A percentile compares a stretch with the other conserved stretches of the same genome.
phyloP scores from a whole-genome alignment of 2,329 filamentous ascomycete species.

The Diaporthe longicolla region DNA sequence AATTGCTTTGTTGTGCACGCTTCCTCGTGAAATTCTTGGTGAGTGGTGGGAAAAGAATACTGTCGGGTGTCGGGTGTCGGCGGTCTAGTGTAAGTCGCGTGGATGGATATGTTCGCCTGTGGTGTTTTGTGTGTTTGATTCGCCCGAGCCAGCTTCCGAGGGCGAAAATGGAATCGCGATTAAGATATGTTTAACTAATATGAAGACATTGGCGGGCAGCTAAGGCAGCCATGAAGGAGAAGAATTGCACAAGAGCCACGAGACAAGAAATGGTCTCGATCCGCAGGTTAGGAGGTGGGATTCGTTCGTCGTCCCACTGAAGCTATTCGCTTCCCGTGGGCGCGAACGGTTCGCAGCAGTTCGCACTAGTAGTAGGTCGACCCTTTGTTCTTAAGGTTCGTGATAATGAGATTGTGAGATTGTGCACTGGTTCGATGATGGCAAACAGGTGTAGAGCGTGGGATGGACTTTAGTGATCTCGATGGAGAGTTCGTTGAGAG shows the following conservation, averaged over 20 bases:
- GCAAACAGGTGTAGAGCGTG: slow-evolving; percentile 13
- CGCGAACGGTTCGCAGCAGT: slow-evolving; percentile 41
- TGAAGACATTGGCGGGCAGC: slow-evolving; percentile 26
- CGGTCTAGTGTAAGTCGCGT: slow-evolving; percentile 5
- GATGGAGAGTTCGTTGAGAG: slow-evolving; percentile 40
- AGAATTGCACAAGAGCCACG: slow-evolving; percentile 32
- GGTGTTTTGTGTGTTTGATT: background rate
- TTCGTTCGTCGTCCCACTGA: slow-evolving; percentile 41
- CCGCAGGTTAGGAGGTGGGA: slow-evolving; percentile 38
- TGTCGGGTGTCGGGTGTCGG: background rate
- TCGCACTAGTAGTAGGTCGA: slow-evolving; percentile 23
- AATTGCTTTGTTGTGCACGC: slow-evolving; percentile 27
- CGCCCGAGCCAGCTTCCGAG: slow-evolving; percentile 37
- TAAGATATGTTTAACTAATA: slow-evolving; percentile 33
- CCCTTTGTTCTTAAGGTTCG: slow-evolving; percentile 32
- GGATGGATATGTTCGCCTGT: background rate
- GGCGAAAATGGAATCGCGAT: slow-evolving; percentile 34
- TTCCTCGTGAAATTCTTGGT: background rate
- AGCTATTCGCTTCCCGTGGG: slow-evolving; percentile 43
- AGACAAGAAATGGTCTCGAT: slow-evolving; percentile 30
- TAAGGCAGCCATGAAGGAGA: slow-evolving; percentile 36
- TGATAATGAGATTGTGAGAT: slow-evolving; percentile 34
- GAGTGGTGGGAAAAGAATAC: too few relatives aligned
- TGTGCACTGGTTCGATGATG: background rate
- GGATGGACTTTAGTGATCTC: slow-evolving; percentile 34